Percentiles rank a stretch among this genome's conserved stretches.
Evolutionary conservation across 495 filamentous ascomycete genomes (phyloP).

Genomic region (Jackrogersella minutella): DNA sequence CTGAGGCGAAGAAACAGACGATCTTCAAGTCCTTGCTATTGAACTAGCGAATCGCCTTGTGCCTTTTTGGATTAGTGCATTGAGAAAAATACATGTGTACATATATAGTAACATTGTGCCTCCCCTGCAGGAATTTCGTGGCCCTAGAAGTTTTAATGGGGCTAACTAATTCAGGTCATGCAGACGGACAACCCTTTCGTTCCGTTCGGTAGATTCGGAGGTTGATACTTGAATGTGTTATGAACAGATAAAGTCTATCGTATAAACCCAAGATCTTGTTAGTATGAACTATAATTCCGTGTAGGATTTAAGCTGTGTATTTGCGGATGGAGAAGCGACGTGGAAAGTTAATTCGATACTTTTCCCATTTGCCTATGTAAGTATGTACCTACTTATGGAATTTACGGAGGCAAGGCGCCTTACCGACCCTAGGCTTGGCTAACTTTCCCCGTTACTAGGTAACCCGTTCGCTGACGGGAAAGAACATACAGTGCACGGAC

Average conservation of each 20-base stretch:
- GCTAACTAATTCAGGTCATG: slow-evolving; percentile 24
- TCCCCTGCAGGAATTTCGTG: slow-evolving; percentile 41
- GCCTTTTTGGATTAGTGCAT: slow-evolving; percentile 37
- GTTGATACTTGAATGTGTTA: slow-evolving; percentile 12
- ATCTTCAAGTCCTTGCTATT: slow-evolving; percentile 37
- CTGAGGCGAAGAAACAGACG: slow-evolving; percentile 39
- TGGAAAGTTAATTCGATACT: slow-evolving; percentile 26
- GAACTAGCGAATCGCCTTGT: slow-evolving; percentile 31
- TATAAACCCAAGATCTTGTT: slow-evolving; percentile 2
- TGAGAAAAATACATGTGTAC: too few species aligned
- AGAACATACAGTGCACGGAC: slow-evolving; percentile 12
- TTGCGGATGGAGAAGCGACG: slow-evolving; percentile 5
- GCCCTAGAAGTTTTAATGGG: slow-evolving; percentile 22
- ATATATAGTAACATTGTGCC: slow-evolving; percentile 36
- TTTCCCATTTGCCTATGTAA: not conserved
- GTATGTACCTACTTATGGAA: not conserved
- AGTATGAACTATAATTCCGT: slow-evolving; percentile 3
- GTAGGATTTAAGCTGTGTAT: not conserved
- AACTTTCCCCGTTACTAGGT: not conserved
- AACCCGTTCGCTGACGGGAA: not conserved
- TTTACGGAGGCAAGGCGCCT: too few species aligned
- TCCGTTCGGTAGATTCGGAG: slow-evolving; percentile 30
- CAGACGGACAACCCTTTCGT: slow-evolving; percentile 17
- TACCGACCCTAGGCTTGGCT: too few species aligned
- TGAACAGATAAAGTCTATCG: slow-evolving; percentile 4